A percentile compares a stretch with the other conserved stretches of the same genome.
Evolutionary conservation across 352 stramenopile genomes (phyloP).

Genomic region (Pythium phragmitis): DNA sequence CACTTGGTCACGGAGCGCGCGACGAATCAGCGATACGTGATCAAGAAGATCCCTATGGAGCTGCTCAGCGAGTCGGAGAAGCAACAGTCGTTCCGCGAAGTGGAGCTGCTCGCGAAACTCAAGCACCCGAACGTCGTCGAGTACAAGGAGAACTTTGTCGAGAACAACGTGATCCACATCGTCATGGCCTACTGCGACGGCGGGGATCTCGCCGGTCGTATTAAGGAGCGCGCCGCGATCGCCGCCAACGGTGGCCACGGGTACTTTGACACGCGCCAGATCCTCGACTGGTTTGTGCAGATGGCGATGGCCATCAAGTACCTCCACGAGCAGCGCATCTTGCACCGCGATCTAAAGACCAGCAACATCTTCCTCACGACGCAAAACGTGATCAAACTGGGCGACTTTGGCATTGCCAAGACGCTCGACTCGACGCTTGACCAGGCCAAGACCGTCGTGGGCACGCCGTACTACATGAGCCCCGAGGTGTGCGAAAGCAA

Average conservation of each 20-base stretch:
- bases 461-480: constrained; percentile 94
- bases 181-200: constrained; percentile 96
- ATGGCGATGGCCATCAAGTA: constrained; percentile 94
- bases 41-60: constrained; percentile 89
- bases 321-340: constrained; percentile 88
- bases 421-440: constrained; percentile 80
- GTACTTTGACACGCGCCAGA: constrained; percentile 61
- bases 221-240: constrained; percentile 47
- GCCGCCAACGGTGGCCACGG: constrained; percentile 33
- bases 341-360: constrained; percentile 95
- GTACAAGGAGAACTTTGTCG: constrained; percentile 91
- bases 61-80: constrained; percentile 77
- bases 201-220: constrained; percentile 71
- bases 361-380: constrained; percentile 92
- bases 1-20: constrained; percentile 55
- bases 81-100: constrained; percentile 77
- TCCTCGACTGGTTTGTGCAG: constrained; percentile 92
- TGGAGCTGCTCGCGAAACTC: constrained; percentile 90
- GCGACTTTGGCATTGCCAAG: constrained; percentile 93
- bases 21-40: constrained; percentile 52
- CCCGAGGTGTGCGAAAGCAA: constrained; percentile 92
- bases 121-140: constrained; percentile 94
- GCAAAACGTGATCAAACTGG: constrained; percentile 88
- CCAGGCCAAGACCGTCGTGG: constrained; percentile 88
- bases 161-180: constrained; percentile 87